Evolutionary conservation across 257 asterid species (phyloP), one percentile per base, ranked within the genome.

Genomic region (Pogostemon cablin): DNA sequence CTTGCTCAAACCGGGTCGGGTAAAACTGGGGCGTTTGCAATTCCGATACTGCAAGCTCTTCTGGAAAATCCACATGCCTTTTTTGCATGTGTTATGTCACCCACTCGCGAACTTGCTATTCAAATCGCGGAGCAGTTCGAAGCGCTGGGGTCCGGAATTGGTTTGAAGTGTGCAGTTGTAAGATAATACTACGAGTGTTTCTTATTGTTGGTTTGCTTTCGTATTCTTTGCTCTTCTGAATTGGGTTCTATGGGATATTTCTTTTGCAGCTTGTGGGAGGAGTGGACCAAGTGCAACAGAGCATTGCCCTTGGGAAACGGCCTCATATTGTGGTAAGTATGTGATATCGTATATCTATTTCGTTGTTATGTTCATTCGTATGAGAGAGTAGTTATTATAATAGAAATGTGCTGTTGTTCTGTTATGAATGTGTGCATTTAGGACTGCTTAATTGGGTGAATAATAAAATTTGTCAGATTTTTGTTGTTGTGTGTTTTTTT

Each of bases 1-100:
- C 96, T 93, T 4, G 97, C 97, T 2, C 96, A 91, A 80, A 93
- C 99, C 6, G 99, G 99, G 69, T 93, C 99, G 2, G 99, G 97
- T 38, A 91, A 93, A 81, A 93, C 99, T 5, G 99, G 91, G 1
- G 99, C 99, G 1, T 91, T 91, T 52, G 99, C 97, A 0, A 81
- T 91, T 57, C 99, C 99, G 1, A 91, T 93, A 50, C 78, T 93
- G 25, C 98, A 93, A 58, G 60, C 96, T 3, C 91, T 93, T 40
- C 58, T 91, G 9, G 91, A 93, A 34, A 62, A 74, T 39, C 93
- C 92, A 0, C 96, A 91, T 78, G 83, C 96, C 0, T 93, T 93
- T 72, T 91, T 91, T n/a, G 96, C 96, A 5, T 91, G 97, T 32
- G 92, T 91, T 66, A 90, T 91, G 3, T 85, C 97, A 11, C 98